Evolutionary conservation across 768 basidiomycete species (phyloP), one percentile per base, ranked within the genome.

Genomic region (Suillus alpinus): DNA sequence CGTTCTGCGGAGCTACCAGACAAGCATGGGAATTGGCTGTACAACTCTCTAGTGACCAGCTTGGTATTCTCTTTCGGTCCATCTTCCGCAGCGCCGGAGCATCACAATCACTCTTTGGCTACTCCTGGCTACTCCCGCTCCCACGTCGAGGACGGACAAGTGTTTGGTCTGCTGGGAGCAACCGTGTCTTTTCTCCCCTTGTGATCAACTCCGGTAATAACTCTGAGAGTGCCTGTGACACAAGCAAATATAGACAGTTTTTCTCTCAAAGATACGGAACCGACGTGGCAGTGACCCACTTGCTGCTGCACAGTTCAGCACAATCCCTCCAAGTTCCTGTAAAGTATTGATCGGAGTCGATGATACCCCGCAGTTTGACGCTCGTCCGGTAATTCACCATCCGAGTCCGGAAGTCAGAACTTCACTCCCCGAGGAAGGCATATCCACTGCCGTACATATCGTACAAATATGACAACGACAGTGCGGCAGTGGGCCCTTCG

Each of bases 61-160:
- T 26, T 26, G 13, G 14, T 50, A 43, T 46, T 61, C 37, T 12
- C 31, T 36, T 40, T 47, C 59, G 59, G 59, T 36, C 6, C 52
- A 23, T 57, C n/a, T 14, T 55, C 36, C 60, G 43, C 39, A 43
- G 51, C 44, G 26, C 52, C 59, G 59, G 40, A 62, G 14, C 59
- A 57, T 57, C 29, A 23, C 39, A 37, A 52, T 20, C 34, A 36
- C 6, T 52, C 34, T 34, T 37, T 53, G 34, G 13, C 51, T 20
- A 13, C 31, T 18, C 31, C 31, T 10, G 23, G 14, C 52, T 14
- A 29, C 20, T n/a, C 31, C 37, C 4, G 10, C 63, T 64, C 63
- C 63, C 63, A 64, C 63, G 63, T 58, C 61, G 61, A 64, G 61
- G n/a, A 56, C 63, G 63, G 63, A 56, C 6, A 26, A 26, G 36